Conservation (phyloP, 768 basidiomycete species). For the Gymnopilus dilepis region DNA sequence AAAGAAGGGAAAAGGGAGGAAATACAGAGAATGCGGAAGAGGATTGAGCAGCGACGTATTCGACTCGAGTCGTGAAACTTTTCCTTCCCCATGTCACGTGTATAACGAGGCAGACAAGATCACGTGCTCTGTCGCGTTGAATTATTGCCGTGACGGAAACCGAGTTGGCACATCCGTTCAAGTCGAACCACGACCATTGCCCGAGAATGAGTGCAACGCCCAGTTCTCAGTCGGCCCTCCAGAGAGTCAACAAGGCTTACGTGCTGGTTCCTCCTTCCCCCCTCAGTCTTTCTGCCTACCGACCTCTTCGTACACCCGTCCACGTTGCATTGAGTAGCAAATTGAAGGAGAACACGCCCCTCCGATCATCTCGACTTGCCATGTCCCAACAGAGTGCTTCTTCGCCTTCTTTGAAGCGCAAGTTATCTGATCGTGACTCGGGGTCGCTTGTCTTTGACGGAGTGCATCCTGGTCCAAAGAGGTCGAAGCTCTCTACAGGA, state of each 20-base stretch:
- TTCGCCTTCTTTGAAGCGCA: slow-evolving; percentile 53
- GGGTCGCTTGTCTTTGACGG: slow-evolving; percentile 22
- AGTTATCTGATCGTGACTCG: slow-evolving; percentile 43
- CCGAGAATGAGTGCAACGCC: slow-evolving; percentile 36
- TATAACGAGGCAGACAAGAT: slow-evolving; percentile 1
- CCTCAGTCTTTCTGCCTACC: slow-evolving; percentile 33
- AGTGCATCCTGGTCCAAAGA: slow-evolving; percentile 33
- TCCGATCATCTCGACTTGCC: slow-evolving; percentile 31
- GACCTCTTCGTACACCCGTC: slow-evolving; percentile 21
- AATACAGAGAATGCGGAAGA: slow-evolving; percentile 14
- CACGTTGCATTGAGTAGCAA: slow-evolving; percentile 32
- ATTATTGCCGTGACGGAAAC: slow-evolving; percentile 28
- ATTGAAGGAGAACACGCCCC: slow-evolving; percentile 55
- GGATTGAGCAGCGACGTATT: slow-evolving; percentile 4
- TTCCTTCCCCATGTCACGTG: slow-evolving; percentile 37
- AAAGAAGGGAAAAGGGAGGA: slow-evolving; percentile 10
- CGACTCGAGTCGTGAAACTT: slow-evolving; percentile 34
- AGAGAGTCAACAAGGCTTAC: slow-evolving; percentile 52
- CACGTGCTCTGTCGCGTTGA: slow-evolving; percentile 42
- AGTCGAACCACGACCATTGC: slow-evolving; percentile 25
- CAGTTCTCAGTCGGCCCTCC: slow-evolving; percentile 28
- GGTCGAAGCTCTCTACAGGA: slow-evolving; percentile 33
- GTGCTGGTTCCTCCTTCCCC: slow-evolving; percentile 65
- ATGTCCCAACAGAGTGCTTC: slow-evolving; percentile 23
- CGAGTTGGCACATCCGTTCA: slow-evolving; percentile 22